phyloP scores from a whole-genome alignment of 2,329 filamentous ascomycete species.

The Alternaria longipes region DNA sequence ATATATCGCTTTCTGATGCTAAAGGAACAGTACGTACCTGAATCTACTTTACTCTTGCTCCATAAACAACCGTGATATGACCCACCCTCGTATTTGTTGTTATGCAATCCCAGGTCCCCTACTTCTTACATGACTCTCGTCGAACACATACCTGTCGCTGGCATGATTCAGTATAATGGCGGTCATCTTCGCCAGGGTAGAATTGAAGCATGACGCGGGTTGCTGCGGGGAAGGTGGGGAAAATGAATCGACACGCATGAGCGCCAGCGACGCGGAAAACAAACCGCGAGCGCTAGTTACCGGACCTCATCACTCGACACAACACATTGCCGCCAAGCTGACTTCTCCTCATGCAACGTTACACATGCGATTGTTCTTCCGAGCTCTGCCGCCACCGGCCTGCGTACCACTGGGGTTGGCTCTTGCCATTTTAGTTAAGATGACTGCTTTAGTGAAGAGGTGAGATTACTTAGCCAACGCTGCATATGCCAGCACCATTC shows the following conservation, averaged over 20 bases:
- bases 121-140: not conserved
- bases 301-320: constrained; percentile 15
- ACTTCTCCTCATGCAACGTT: constrained; percentile 1
- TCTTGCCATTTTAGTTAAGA: constrained; percentile 11
- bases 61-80: not conserved
- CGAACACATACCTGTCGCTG: too few species aligned
- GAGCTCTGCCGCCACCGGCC: constrained; percentile 1
- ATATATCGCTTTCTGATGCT: too few species aligned
- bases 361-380: constrained; percentile 6
- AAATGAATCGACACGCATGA: constrained; percentile 9
- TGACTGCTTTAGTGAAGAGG: constrained; percentile 2
- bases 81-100: not conserved
- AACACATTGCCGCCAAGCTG: not conserved
- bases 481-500: not conserved
- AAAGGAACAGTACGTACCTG: not conserved
- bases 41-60: not conserved
- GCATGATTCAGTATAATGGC: not conserved
- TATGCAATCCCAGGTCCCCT: not conserved
- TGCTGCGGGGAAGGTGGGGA: constrained; percentile 16
- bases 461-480: constrained; percentile 9
- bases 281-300: constrained; percentile 31
- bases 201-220: not conserved
- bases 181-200: not conserved
- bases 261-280: constrained; percentile 33
- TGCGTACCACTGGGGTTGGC: constrained; percentile 15